phyloP scores from a whole-genome alignment of 208 protist species.

The Acanthamoeba royreba region DNA sequence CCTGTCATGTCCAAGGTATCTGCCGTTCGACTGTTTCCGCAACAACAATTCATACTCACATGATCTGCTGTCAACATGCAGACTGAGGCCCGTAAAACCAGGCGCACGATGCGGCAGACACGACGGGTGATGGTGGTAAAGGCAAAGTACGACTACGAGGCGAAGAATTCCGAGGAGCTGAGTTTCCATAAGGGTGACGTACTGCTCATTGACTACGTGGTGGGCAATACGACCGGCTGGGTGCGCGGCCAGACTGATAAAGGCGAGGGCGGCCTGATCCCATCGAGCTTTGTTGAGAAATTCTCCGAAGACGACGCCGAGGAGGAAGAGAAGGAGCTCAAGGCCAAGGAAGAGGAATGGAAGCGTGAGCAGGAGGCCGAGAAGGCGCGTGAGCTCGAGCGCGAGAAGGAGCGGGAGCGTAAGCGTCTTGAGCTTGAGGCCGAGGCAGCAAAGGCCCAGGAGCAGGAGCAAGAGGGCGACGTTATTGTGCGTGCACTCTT shows the following conservation, averaged over 20 bases:
- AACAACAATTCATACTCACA: too few species aligned
- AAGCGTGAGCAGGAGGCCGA: background rate
- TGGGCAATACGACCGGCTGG: slow-evolving; percentile 24
- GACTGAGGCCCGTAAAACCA: background rate
- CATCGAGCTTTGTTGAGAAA: background rate
- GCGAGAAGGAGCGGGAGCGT: background rate
- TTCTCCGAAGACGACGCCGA: background rate
- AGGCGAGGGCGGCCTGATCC: background rate
- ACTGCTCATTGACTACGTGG: slow-evolving; percentile 2
- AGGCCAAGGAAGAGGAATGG: slow-evolving; percentile 19
- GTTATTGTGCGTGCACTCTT: background rate
- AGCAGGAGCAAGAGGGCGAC: background rate
- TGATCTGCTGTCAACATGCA: background rate
- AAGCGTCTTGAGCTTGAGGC: slow-evolving; percentile 1
- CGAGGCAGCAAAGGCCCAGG: background rate
- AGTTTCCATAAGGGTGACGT: background rate
- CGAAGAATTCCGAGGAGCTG: background rate
- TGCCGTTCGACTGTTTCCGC: background rate
- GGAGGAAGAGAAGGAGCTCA: background rate
- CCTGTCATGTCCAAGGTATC: background rate
- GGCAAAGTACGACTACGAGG: slow-evolving; percentile 28
- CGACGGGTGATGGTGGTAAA: slow-evolving; percentile 13
- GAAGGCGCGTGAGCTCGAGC: background rate
- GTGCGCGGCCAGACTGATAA: background rate
- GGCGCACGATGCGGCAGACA: background rate